These are phyloP conservation scores for Penicillium brevicompactum DNA, from an alignment of 2,329 filamentous ascomycete genomes.

Conservation along the genomic window DNA sequence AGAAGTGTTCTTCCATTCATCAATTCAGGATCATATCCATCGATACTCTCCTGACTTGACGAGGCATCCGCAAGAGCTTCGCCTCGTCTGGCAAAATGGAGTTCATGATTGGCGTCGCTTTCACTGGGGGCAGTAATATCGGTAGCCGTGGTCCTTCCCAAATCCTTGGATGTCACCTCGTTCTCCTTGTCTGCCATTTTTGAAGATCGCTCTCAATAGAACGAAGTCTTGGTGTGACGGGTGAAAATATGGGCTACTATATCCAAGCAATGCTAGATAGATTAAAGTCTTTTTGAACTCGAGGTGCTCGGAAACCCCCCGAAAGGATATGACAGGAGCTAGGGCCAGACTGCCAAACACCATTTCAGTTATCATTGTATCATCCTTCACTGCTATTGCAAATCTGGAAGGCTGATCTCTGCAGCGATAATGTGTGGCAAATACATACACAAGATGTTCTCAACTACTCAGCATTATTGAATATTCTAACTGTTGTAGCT, in stretches of 20 bases:
- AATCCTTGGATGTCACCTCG: neutral
- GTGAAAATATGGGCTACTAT: neutral
- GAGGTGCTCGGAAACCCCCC: conserved; percentile 4
- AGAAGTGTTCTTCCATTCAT: conserved; percentile 36
- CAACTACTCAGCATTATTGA: too few relatives aligned
- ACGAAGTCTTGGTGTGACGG: neutral
- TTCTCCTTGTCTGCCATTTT: conserved; percentile 3
- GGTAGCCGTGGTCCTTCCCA: conserved; percentile 5
- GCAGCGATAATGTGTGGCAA: neutral
- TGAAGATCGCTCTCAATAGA: neutral
- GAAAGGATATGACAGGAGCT: neutral
- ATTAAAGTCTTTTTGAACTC: neutral
- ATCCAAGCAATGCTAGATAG: neutral
- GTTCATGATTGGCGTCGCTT: conserved; percentile 1
- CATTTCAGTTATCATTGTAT: neutral
- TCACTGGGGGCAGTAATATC: neutral
- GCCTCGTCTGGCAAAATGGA: conserved; percentile 25
- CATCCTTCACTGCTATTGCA: conserved; percentile 13
- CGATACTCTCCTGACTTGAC: conserved; percentile 17
- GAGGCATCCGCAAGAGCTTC: conserved; percentile 15
- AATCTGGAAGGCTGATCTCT: neutral
- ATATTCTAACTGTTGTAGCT: too few relatives aligned
- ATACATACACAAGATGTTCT: neutral
- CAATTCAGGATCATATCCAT: conserved; percentile 33
- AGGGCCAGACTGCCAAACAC: neutral